Conservation (phyloP, 768 basidiomycete species). For the Coprinopsis marcescibilis region DNA sequence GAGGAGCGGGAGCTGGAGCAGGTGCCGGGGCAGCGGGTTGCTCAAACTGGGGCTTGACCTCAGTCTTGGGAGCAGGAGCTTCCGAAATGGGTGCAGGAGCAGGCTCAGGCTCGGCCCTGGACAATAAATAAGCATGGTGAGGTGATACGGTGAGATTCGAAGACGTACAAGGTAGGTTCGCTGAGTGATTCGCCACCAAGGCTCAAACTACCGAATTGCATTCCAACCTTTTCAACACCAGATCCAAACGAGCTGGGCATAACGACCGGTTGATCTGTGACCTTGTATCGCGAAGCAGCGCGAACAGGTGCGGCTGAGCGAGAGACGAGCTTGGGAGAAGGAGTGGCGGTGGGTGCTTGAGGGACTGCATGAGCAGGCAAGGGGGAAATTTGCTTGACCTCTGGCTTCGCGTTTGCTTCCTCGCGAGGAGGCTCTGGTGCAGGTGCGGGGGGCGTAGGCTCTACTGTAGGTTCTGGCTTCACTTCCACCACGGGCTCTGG, state of each 20-base stretch:
- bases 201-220: slow-evolving; percentile 86
- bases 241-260: slow-evolving; percentile 67
- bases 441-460: slow-evolving; percentile 23
- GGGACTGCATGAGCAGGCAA: slow-evolving; percentile 23
- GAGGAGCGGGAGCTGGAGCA: slow-evolving; percentile 34
- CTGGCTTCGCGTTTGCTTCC: slow-evolving; percentile 17
- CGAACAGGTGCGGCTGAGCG: slow-evolving; percentile 51
- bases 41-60: slow-evolving; percentile 25
- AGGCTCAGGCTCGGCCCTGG: slow-evolving; percentile 31
- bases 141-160: slow-evolving; percentile 2
- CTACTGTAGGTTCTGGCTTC: slow-evolving; percentile 22
- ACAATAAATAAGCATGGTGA: slow-evolving; percentile 2
- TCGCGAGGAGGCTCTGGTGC: slow-evolving; percentile 27
- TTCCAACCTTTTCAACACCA: slow-evolving; percentile 72
- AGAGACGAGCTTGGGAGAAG: slow-evolving; percentile 45
- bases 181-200: slow-evolving; percentile 62
- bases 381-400: slow-evolving; percentile 30
- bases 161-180: slow-evolving; percentile 47
- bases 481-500: slow-evolving; percentile 12
- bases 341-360: slow-evolving; percentile 31
- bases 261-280: slow-evolving; percentile 72
- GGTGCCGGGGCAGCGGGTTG: slow-evolving; percentile 31
- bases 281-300: slow-evolving; percentile 60
- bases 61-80: slow-evolving; percentile 23
- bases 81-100: slow-evolving; percentile 31